Percentiles rank a stretch among this genome's conserved stretches.
Evolutionary conservation across 1,284 basidiomycete species (phyloP).

Genomic region (Moniliella sp.): DNA sequence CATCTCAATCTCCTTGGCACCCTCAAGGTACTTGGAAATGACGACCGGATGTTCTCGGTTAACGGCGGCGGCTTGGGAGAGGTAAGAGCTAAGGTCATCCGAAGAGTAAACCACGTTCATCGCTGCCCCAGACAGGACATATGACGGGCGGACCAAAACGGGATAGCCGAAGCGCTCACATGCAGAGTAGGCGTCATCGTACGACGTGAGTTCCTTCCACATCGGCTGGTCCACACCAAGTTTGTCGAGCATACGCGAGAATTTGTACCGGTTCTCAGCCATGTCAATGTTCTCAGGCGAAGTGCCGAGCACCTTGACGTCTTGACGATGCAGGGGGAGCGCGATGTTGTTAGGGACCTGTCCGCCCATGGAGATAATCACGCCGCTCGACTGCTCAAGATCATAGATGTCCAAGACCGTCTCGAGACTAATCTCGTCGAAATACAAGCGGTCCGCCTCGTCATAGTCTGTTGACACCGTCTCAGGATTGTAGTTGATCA

Average conservation of each 20-base stretch:
- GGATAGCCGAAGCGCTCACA: conserved; percentile 49
- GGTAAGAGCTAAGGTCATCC: conserved; percentile 71
- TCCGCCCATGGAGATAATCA: conserved; percentile 92
- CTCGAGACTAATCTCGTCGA: conserved; percentile 92
- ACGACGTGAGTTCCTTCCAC: conserved; percentile 88
- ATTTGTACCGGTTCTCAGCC: conserved; percentile 96
- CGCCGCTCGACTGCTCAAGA: conserved; percentile 62
- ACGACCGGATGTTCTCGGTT: conserved; percentile 94
- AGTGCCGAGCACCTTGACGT: conserved; percentile 84
- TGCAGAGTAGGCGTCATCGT: conserved; percentile 52
- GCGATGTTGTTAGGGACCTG: conserved; percentile 98
- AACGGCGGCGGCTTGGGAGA: conserved; percentile 84
- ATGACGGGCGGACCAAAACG: conserved; percentile 85
- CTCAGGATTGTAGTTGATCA: conserved; percentile 99
- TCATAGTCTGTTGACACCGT: conserved; percentile 98
- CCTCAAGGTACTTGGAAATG: conserved; percentile 95
- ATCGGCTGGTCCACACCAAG: conserved; percentile 89
- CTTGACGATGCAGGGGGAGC: conserved; percentile 71
- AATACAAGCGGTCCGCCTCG: conserved; percentile 91
- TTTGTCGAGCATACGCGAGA: conserved; percentile 86
- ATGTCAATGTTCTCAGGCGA: conserved; percentile 99
- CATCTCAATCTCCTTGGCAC: conserved; percentile 99
- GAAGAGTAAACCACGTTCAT: conserved; percentile 95
- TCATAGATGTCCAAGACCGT: conserved; percentile 94
- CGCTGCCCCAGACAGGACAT: conserved; percentile 88